Conservation (phyloP, 345 rosid genomes). For the Syzygium oleosum region DNA sequence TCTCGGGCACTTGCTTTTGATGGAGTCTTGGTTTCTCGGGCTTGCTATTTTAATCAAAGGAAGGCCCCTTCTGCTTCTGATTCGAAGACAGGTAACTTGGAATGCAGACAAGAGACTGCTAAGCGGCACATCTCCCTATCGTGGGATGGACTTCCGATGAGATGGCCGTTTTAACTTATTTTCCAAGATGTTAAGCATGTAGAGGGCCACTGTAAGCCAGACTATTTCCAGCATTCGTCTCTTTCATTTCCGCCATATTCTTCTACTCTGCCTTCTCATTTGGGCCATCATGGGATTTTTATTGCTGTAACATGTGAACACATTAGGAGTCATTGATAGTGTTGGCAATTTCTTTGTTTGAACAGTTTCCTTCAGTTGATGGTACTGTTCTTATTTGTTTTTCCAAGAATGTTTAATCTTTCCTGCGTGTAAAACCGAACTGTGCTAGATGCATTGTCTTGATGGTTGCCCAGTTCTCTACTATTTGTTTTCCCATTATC, state of each 20-base stretch:
- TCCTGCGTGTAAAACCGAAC: background rate
- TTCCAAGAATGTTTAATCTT: background rate
- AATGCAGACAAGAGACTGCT: background rate
- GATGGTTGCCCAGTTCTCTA: background rate
- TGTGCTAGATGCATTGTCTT: background rate
- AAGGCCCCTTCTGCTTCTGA: background rate
- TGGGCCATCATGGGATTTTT: background rate
- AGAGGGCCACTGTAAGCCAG: background rate
- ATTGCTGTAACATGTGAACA: background rate
- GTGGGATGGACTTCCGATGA: background rate
- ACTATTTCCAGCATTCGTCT: background rate
- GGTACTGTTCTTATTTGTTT: background rate
- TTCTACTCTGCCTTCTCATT: background rate
- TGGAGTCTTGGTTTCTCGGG: background rate
- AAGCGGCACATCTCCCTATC: background rate
- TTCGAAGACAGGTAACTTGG: background rate
- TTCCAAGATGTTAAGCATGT: background rate
- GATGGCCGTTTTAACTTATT: background rate
- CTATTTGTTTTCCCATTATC: background rate
- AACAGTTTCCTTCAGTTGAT: background rate
- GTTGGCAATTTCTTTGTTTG: background rate
- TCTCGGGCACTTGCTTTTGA: background rate
- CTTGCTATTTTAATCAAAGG: background rate
- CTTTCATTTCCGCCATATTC: background rate
- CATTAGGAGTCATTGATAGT: background rate